phyloP scores from a whole-genome alignment of 129 eudicot species.

The Tanacetum coccineum region DNA sequence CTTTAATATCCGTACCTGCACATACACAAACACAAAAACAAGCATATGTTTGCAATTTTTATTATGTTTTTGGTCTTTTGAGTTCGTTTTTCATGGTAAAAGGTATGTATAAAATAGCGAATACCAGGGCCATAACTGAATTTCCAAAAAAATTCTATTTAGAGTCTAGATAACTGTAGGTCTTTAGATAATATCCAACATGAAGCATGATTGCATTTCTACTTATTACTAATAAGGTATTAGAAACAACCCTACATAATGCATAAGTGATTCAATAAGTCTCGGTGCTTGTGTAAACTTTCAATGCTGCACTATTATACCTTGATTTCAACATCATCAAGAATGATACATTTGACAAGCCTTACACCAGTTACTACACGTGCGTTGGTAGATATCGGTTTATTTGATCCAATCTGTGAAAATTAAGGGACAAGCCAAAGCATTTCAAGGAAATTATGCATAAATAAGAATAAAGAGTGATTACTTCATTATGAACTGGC shows the following conservation, averaged over 20 bases:
- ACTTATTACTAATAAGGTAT: no score
- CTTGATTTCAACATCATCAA: constrained; percentile 86
- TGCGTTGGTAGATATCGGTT: constrained; percentile 85
- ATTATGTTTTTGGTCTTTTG: no score
- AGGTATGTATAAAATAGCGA: no score
- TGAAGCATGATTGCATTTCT: no score
- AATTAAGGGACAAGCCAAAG: constrained; percentile 47
- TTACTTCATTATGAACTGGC: background rate
- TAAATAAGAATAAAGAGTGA: background rate
- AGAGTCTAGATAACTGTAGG: no score
- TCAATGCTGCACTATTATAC: constrained; percentile 31
- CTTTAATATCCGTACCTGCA: no score
- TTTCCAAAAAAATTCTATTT: no score
- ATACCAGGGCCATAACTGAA: no score
- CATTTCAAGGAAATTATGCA: constrained; percentile 86
- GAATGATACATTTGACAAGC: constrained; percentile 67
- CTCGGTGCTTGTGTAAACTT: background rate
- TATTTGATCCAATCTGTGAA: constrained; percentile 87
- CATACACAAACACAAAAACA: no score
- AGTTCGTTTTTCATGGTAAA: no score
- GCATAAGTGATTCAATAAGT: background rate
- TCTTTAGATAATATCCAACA: no score
- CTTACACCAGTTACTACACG: constrained; percentile 92
- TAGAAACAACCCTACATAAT: background rate
- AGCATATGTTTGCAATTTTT: no score